Evolutionary conservation across 176 grass and related monocot species (phyloP), one percentile per base, ranked within the genome.

Genomic region (Pharus latifolius): DNA sequence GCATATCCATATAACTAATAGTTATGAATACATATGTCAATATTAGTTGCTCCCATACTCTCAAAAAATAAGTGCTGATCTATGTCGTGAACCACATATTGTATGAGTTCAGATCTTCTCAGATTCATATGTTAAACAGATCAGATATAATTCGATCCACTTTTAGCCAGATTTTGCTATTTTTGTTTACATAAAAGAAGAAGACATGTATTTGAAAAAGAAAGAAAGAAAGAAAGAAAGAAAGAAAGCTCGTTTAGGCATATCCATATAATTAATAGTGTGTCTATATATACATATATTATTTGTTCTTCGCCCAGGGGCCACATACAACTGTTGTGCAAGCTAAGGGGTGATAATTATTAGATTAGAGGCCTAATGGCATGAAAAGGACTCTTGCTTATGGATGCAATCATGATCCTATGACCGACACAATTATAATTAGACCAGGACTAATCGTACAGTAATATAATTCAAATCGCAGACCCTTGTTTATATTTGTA

Each of bases 371-470:
- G 7, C 24, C 31, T 31, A 43, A 29, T 51, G 42, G 35, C 54
- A 55, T 50, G 67, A 44, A 71, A 79, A 80, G 13, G 57, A 72
- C 47, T 10, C 45, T 41, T 53, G 57, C 67, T 71, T 63, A 45
- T 80, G 77, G 35, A 72, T 34, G 37, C 12, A 56, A 72, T 72
- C 77, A 80, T 72, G 2, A 63, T 56, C 47, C 45, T n/a, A 76
- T 13, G 25, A 40, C 57, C 66, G 35, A 63, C 34, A 54, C 14
- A 3, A 10, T 33, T 43, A 73, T 73, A 61, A 80, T 80, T 34
- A 60, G 68, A 44, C 34, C 22, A 29, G 27, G 54, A 51, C 53
- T 79, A 84, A 73, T 26, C 7, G 15, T 6, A 60, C 44, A 73
- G 60, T 44, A 78, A 73, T 3, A 52, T 44, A 78, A 73, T 3